A percentile compares a stretch with the other conserved stretches of the same genome.
Evolutionary conservation across 106 monocot species (phyloP).

Genomic region (Dactylorhiza incarnata): DNA sequence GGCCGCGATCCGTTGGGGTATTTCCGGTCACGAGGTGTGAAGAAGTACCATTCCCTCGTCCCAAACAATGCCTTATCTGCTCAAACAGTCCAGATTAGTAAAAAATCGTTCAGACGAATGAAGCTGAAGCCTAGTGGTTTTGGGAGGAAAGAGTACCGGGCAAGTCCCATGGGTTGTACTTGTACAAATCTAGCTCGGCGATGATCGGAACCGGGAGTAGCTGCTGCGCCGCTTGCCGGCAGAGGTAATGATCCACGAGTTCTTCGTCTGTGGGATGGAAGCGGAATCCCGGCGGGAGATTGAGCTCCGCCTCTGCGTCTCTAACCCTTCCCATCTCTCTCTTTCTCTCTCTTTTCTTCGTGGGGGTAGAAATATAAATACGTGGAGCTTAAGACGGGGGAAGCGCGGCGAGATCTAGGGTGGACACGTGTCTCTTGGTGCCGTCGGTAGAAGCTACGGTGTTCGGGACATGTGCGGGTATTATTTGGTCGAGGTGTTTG

Average conservation of each 20-base stretch:
- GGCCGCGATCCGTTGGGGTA: constrained; percentile 8
- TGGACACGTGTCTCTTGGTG: not conserved
- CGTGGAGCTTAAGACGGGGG: not conserved
- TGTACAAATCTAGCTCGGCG: constrained; percentile 13
- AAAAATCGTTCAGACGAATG: not conserved
- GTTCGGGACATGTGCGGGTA: not conserved
- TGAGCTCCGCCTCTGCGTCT: constrained; percentile 12
- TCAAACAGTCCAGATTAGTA: not conserved
- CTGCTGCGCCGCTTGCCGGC: not conserved
- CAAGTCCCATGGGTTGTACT: constrained; percentile 9
- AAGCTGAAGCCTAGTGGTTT: not conserved
- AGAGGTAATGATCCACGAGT: constrained; percentile 8
- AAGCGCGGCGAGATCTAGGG: not conserved
- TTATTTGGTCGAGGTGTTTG: not conserved
- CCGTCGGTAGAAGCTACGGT: not conserved
- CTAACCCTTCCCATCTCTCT: not conserved
- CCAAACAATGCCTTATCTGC: constrained; percentile 6
- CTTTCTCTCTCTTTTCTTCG: not conserved
- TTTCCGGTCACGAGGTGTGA: constrained; percentile 4
- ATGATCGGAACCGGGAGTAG: constrained; percentile 5
- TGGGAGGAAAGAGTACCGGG: not conserved
- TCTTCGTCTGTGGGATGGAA: constrained; percentile 14
- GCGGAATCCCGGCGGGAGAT: constrained; percentile 8
- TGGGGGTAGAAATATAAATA: not conserved
- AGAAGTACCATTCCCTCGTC: constrained; percentile 8